Evolutionary conservation across 805 yeast genomes (phyloP), one percentile per base, ranked within the genome.

Genomic region (Spathaspora hagerdaliae): DNA sequence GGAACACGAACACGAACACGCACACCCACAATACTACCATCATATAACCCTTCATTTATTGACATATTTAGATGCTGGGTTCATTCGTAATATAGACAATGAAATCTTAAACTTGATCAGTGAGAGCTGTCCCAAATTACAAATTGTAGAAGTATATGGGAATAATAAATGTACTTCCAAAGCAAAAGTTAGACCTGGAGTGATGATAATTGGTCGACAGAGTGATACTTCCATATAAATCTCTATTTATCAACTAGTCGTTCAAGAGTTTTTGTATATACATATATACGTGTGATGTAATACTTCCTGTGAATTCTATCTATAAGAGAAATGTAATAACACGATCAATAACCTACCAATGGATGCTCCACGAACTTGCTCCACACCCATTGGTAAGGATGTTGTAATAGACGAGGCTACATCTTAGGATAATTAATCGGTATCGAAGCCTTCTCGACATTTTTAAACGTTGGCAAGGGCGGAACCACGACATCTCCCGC

Each of bases 71-170:
- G 94, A 92, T 60, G 58, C 82, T 11, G 95, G 97, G 0, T 92
- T 92, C 64, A 87, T 89, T 2, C 71, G 95, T 35, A 71, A 81
- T 15, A 77, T 88, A 10, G 89, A 89, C 58, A 88, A 92, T 61
- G 75, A 73, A 14, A 75, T 81, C 0, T 60, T 91, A n/a, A 78
- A 77, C 26, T 56, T 75, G 27, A 53, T 89, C 15, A 75, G 85
- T 2, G 64, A 74, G 27, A 73, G 77, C 9, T 87, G 94, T 50
- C 77, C 82, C 0, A 78, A 78, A 39, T 64, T 92, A 46, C 73
- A 75, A 39, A 72, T 86, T 12, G 59, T 92, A 45, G 95, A 88
- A 55, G 91, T 88, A 12, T 89, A 83, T 60, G 97, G 97, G 1
- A 73, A 85, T 57, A 87, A 85, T 58, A 69, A 81, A 54, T 79